These are phyloP conservation scores for Aspergillus avenaceus DNA, from an alignment of 495 filamentous ascomycete species.

Conservation along the genomic window DNA sequence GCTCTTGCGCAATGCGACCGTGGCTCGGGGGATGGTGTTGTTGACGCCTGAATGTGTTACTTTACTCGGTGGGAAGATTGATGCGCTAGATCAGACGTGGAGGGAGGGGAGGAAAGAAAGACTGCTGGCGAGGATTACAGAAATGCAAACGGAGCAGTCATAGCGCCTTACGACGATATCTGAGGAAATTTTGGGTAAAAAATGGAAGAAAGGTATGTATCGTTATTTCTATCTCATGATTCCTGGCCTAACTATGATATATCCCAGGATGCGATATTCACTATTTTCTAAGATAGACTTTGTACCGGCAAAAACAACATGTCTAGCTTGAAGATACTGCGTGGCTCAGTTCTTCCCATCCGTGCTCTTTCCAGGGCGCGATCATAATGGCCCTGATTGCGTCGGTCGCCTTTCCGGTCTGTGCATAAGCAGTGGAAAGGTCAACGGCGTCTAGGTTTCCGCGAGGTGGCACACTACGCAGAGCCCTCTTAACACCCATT, in stretches of 20 bases:
- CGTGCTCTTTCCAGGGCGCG: conserved; percentile 68
- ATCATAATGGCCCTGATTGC: conserved; percentile 74
- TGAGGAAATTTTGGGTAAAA: too few species aligned
- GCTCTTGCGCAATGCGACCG: conserved; percentile 58
- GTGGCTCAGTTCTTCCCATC: conserved; percentile 55
- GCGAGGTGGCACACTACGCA: conserved; percentile 63
- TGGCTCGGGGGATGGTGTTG: conserved; percentile 75
- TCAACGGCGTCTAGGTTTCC: conserved; percentile 64
- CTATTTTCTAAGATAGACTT: background rate
- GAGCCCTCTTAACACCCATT: conserved; percentile 79
- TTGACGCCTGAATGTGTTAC: conserved; percentile 60
- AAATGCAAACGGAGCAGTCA: conserved; percentile 13
- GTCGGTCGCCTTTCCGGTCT: conserved; percentile 65
- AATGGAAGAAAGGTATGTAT: conserved; percentile 5
- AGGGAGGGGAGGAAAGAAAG: conserved; percentile 64
- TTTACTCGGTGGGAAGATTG: conserved; percentile 83
- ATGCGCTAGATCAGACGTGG: conserved; percentile 74
- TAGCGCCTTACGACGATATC: too few species aligned
- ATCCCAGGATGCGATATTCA: background rate
- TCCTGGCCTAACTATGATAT: conserved; percentile 9
- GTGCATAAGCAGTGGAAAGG: conserved; percentile 71
- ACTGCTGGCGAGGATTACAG: conserved; percentile 56
- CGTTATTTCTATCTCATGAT: conserved; percentile 2
- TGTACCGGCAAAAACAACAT: background rate
- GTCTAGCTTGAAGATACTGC: conserved; percentile 18